Conservation (phyloP, 2,329 filamentous ascomycete genomes). For the Aureobasidium sp. region DNA sequence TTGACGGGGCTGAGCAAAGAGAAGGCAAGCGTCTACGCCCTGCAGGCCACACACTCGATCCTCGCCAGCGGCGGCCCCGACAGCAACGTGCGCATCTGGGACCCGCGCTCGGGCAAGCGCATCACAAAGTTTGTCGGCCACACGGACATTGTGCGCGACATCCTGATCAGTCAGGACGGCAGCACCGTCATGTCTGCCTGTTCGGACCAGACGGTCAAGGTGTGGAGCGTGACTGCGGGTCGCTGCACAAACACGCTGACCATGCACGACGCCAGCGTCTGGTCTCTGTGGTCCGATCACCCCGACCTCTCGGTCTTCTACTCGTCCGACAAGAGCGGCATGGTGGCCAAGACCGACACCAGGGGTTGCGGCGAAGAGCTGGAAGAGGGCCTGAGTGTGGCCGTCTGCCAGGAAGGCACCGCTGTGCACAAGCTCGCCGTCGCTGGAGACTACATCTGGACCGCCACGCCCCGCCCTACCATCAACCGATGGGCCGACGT, state of each 20-base stretch:
- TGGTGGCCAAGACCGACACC: constrained; percentile 95
- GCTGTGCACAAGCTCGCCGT: constrained; percentile 58
- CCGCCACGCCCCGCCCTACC: constrained; percentile 78
- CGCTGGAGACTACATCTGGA: constrained; percentile 75
- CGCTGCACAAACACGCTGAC: constrained; percentile 96
- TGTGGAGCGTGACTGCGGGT: constrained; percentile 93
- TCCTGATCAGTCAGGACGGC: constrained; percentile 78
- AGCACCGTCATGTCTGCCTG: constrained; percentile 91
- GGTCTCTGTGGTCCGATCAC: constrained; percentile 86
- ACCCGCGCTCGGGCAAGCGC: constrained; percentile 75
- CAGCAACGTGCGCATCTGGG: constrained; percentile 86
- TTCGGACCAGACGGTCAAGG: constrained; percentile 93
- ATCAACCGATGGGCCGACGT: constrained; percentile 89
- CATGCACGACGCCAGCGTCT: constrained; percentile 98
- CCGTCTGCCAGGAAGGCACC: constrained; percentile 86
- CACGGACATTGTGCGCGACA: constrained; percentile 85
- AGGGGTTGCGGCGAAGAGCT: constrained; percentile 59
- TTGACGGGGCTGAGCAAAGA: constrained; percentile 57
- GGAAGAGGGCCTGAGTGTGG: constrained; percentile 82
- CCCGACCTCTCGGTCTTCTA: constrained; percentile 85
- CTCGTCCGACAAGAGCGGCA: constrained; percentile 81
- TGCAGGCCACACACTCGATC: constrained; percentile 70
- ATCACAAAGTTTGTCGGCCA: constrained; percentile 97
- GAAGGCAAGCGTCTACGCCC: constrained; percentile 91
- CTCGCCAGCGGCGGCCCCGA: constrained; percentile 91